Base-by-base conservation (phyloP, 2,329 filamentous ascomycete genomes). In the Neofusicoccum parvum region DNA sequence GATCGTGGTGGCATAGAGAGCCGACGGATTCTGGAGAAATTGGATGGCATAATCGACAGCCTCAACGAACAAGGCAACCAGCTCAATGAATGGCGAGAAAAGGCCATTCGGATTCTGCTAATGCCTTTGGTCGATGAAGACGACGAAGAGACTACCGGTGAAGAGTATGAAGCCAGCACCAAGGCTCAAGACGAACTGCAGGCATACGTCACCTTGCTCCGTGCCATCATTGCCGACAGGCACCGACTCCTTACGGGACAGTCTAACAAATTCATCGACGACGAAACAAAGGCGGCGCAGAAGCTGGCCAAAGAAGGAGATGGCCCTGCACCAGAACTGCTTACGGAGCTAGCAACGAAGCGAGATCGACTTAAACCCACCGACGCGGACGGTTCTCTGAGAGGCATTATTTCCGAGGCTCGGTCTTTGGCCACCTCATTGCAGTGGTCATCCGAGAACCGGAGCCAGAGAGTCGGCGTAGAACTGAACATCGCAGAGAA, bases 151-250 rank as follows among this genome's bases (percentile, higher is more conserved):
- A 85, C 88, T 2, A 94, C 92, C 11, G 95, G 95, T 27, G 90
- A 97, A 66, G 95, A 98, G 75, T 95, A 97, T 68, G 91, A 92
- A 70, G 87, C 91, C 37, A 96, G 94, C 0, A 92, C 93, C 0
- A 92, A 92, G 75, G 86, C 90, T 51, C 94, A 98, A 78, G 94
- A 97, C 67, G 88, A 96, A 73, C 53, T 65, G 3, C 64, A 59
- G 43, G 91, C 91, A 6, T 96, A 96, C 72, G 90, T 96, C 66
- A 88, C 93, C 73, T 88, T 87, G 9, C 81, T 97, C 34, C 86
- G 92, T 66, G 87, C 90, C 0, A 83, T 90, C 54, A 86, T 95
- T 65, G 89, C 92, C 6, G 94, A 98, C 77, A 88, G 94, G 12
- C 87, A 90, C 68, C 87, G 90, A 68, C 87, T 88, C 34, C 82